These are phyloP conservation scores for Botrytis byssoidea DNA, from an alignment of 2,329 filamentous ascomycete genomes.

Conservation along the genomic window DNA sequence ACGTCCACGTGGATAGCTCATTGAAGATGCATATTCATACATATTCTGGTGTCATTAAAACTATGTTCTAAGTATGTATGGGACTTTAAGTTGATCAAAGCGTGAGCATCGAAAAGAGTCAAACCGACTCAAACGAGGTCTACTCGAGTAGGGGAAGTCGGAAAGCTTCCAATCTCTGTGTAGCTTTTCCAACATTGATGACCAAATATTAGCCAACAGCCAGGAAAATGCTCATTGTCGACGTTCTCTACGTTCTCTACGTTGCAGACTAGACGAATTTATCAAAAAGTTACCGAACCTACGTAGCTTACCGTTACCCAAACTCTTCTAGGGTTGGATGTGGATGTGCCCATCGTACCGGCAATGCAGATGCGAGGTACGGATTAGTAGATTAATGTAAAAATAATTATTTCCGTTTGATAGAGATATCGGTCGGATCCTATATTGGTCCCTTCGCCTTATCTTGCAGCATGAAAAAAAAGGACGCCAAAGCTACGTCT, in stretches of 20 bases:
- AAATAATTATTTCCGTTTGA: conserved; percentile 19
- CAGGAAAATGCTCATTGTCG: not conserved
- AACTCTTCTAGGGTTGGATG: conserved; percentile 15
- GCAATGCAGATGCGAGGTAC: conserved; percentile 29
- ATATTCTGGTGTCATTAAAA: conserved; percentile 21
- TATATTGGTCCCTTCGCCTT: conserved; percentile 19
- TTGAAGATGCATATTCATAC: conserved; percentile 9
- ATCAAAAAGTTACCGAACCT: not conserved
- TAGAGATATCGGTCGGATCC: conserved; percentile 12
- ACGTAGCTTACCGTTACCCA: conserved; percentile 5
- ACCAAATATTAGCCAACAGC: not conserved
- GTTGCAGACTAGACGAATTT: not conserved
- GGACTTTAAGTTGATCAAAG: conserved; percentile 1
- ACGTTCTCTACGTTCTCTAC: not conserved
- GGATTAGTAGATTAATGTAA: conserved; percentile 26
- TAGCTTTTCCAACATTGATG: not conserved
- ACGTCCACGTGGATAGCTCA: not conserved
- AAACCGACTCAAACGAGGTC: not conserved
- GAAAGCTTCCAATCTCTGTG: not conserved
- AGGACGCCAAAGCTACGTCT: conserved; percentile 7
- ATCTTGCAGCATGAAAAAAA: not conserved
- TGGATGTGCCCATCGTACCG: conserved; percentile 15
- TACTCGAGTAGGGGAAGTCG: not conserved
- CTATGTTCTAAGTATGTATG: not conserved
- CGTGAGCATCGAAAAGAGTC: not conserved